These are phyloP conservation scores for Isoetes engelmannii DNA, from an alignment of 83 land plant genomes.

Conservation along the genomic window DNA sequence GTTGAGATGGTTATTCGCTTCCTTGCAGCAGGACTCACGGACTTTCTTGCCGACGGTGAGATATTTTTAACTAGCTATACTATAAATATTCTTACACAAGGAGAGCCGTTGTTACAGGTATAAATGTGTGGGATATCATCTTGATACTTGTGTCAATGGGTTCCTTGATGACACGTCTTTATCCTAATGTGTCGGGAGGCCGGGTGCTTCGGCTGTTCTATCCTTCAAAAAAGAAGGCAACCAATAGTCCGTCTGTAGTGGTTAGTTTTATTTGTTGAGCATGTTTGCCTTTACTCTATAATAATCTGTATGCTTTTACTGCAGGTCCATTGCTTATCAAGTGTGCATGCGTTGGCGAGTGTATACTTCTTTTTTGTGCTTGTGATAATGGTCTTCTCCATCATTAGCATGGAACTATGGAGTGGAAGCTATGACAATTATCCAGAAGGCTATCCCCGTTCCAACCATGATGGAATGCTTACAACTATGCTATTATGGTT, in stretches of 20 bases:
- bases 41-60: not conserved
- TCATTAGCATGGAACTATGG: constrained; percentile 32
- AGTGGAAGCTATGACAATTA: constrained; percentile 19
- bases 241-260: constrained; percentile 8
- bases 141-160: constrained; percentile 8
- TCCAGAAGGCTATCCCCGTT: constrained; percentile 27
- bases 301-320: not conserved
- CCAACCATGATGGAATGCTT: constrained; percentile 24
- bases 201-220: constrained; percentile 19
- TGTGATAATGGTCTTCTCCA: constrained; percentile 22
- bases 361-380: constrained; percentile 24
- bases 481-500: constrained; percentile 26
- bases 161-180: constrained; percentile 15
- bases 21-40: not conserved
- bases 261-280: not conserved
- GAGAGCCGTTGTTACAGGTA: constrained; percentile 1
- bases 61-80: not conserved
- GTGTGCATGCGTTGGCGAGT: constrained; percentile 21
- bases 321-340: constrained; percentile 23
- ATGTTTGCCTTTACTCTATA: not conserved
- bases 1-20: not conserved
- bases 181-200: constrained; percentile 18
- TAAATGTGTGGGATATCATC: constrained; percentile 15
- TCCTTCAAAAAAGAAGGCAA: constrained; percentile 6
- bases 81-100: not conserved